Evolutionary conservation across 2,329 filamentous ascomycete genomes (phyloP).

Genomic region (Fusarium siculi): DNA sequence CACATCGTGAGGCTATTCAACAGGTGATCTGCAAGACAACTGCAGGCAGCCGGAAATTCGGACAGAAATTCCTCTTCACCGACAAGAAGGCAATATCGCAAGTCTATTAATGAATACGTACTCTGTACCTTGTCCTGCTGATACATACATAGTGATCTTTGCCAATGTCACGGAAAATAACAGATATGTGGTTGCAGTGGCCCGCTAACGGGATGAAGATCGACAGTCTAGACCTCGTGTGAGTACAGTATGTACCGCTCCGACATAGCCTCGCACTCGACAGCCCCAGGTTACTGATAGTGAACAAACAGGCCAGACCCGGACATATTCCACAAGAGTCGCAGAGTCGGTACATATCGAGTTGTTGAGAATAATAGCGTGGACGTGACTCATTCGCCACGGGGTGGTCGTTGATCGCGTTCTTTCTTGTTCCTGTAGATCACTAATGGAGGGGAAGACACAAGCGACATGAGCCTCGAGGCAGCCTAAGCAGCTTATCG

Average conservation of each 20-base stretch:
- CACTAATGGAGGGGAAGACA: slow-evolving; percentile 30
- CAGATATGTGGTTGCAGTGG: slow-evolving; percentile 17
- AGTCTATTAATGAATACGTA: neutral
- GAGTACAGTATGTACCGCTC: neutral
- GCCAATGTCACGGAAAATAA: slow-evolving; percentile 10
- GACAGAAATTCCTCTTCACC: slow-evolving; percentile 22
- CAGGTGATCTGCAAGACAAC: neutral
- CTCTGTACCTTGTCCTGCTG: neutral
- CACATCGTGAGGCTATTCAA: slow-evolving; percentile 17
- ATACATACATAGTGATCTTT: slow-evolving; percentile 2
- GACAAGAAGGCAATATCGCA: slow-evolving; percentile 24
- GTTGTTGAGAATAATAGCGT: slow-evolving; percentile 4
- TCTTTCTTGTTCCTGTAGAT: slow-evolving; percentile 38
- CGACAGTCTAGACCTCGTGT: slow-evolving; percentile 20
- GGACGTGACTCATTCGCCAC: slow-evolving; percentile 18
- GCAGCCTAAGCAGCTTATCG: slow-evolving; percentile 27
- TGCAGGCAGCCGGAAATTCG: slow-evolving; percentile 15
- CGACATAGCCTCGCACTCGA: slow-evolving; percentile 3
- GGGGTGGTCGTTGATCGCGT: neutral
- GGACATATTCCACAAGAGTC: neutral
- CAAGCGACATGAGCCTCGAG: slow-evolving; percentile 6
- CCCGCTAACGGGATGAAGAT: slow-evolving; percentile 35
- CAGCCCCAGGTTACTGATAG: neutral
- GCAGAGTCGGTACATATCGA: neutral
- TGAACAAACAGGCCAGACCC: neutral